These are phyloP conservation scores for Cryptococcus depauperatus DNA, from an alignment of 1,284 basidiomycete species.

Conservation along the genomic window DNA sequence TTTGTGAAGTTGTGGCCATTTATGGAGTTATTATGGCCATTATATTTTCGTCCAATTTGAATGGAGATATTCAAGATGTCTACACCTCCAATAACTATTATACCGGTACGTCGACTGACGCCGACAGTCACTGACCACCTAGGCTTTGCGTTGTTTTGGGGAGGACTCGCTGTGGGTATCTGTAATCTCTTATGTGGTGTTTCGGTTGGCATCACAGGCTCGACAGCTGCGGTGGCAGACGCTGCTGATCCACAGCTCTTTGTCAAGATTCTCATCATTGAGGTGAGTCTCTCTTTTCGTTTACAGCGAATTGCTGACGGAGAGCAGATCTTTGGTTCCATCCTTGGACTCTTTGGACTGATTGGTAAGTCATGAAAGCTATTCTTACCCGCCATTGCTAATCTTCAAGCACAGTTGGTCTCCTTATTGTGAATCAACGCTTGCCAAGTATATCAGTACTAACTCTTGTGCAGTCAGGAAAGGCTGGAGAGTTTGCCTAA, in stretches of 20 bases:
- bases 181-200: conserved; percentile 92
- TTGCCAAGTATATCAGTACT: not conserved
- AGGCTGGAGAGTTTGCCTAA: conserved; percentile 45
- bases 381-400: conserved; percentile 2
- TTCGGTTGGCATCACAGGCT: conserved; percentile 82
- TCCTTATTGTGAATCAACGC: conserved; percentile 41
- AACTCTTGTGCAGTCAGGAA: conserved; percentile 33
- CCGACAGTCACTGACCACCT: not conserved
- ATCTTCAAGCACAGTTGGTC: conserved; percentile 35
- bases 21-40: conserved; percentile 88
- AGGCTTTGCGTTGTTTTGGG: conserved; percentile 92
- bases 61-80: conserved; percentile 55
- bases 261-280: conserved; percentile 88
- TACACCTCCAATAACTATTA: conserved; percentile 82
- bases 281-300: conserved; percentile 42
- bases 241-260: conserved; percentile 87
- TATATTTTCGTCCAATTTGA: conserved; percentile 77
- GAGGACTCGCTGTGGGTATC: conserved; percentile 73
- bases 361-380: conserved; percentile 58
- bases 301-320: conserved; percentile 8
- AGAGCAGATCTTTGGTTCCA: conserved; percentile 75
- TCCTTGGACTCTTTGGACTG: conserved; percentile 81
- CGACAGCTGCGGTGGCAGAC: conserved; percentile 83
- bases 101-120: conserved; percentile 53
- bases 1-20: conserved; percentile 97